A percentile compares a stretch with the other conserved stretches of the same genome.
Evolutionary conservation across 2,329 filamentous ascomycete species (phyloP).

Genomic region (Cytospora mali): DNA sequence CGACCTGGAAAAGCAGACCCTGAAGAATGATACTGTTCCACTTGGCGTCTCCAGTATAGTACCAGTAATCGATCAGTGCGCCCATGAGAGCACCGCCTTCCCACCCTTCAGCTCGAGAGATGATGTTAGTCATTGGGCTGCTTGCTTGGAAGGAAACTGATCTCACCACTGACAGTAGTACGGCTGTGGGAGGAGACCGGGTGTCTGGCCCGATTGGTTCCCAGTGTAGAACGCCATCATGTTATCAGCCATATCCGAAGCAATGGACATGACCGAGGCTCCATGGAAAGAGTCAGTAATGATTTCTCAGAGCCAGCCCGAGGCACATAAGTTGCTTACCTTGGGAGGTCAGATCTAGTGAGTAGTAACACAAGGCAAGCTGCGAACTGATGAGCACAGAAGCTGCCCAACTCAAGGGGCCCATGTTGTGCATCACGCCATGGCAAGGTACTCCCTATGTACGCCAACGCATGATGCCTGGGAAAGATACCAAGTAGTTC

Average conservation of each 20-base stretch:
- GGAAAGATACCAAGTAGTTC: not conserved
- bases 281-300: not conserved
- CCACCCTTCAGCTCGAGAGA: slow-evolving; percentile 55
- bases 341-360: slow-evolving; percentile 14
- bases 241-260: slow-evolving; percentile 55
- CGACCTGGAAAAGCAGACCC: slow-evolving; percentile 73
- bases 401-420: not conserved
- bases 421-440: not conserved
- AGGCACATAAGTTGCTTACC: not conserved
- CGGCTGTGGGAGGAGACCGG: slow-evolving; percentile 54
- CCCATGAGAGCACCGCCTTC: slow-evolving; percentile 74
- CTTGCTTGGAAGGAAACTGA: not conserved
- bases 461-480: not conserved
- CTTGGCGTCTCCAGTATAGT: slow-evolving; percentile 71
- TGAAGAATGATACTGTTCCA: slow-evolving; percentile 71
- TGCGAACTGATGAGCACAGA: not conserved
- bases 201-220: slow-evolving; percentile 51
- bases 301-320: rapidly evolving
- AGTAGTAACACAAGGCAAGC: slow-evolving; percentile 10
- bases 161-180: slow-evolving; percentile 53
- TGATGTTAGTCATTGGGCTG: not conserved
- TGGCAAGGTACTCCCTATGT: not conserved
- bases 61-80: slow-evolving; percentile 81
- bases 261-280: slow-evolving; percentile 55
- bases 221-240: slow-evolving; percentile 53